Base-by-base conservation (phyloP, 225 moss, liverwort and hornwort genomes). In the Takakia lepidozioides region DNA sequence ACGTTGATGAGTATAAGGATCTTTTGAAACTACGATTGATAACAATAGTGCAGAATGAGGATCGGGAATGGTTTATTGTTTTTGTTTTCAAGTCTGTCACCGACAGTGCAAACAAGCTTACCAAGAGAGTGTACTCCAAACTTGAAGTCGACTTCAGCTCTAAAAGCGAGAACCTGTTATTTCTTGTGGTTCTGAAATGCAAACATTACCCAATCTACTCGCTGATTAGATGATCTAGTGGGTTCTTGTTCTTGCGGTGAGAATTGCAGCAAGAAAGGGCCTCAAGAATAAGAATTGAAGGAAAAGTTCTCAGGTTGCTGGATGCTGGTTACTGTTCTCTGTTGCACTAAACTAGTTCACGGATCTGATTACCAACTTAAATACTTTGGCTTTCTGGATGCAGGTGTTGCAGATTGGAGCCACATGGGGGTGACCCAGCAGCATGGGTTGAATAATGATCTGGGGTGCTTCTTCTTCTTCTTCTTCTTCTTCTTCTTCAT, bases 31-130 rank as follows among this genome's bases (percentile, higher is more conserved):
- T 91, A 38, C 82, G 98, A 15, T 55, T 98, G 29, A 98, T 91
- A 52, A 69, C 80, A 43, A 91, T 87, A n/a, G 80, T 87, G 67
- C 87, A 87, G 72, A 81, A 81, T 85, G 98, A 98, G 60, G 91
- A 98, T 62, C 98, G 81, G 62, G 98, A 98, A 55, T 98, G 98
- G 98, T 87, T 98, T 61, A 87, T 98, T 55, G 82, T 98, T 11
- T 98, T 87, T 56, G 82, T 98, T 62, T 75, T 80, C 41, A 98
- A 83, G 63, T 68, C 84, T 41, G 64, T 67, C 24, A 76, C 69
- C 48, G 98, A 98, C 47, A 64, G 62, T 34, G 59, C 83, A 27
- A 57, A 76, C 58, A 98, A 91, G 63, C 72, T 85, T 56, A 70
- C 74, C 51, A 98, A 79, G 69, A 83, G 62, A 61, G 91, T 87